Evolutionary conservation across 202 grass and related monocot species (phyloP).

Genomic region (Hordeum pubiflorum): DNA sequence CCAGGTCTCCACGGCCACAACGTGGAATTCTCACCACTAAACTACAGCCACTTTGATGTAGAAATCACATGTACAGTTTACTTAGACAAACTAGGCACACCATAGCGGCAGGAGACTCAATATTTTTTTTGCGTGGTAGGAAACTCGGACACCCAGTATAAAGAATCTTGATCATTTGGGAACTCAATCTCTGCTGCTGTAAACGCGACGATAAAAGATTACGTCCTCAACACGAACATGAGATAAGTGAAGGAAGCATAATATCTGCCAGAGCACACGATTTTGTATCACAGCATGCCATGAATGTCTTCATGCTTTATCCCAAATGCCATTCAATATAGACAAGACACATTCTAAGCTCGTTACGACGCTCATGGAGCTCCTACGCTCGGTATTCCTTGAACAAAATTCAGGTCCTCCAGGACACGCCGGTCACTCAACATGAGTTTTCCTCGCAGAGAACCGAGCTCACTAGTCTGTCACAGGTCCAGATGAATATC

Average conservation of each 20-base stretch:
- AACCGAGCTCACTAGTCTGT: neutral
- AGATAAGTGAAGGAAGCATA: neutral
- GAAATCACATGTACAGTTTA: too few species aligned
- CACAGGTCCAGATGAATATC: neutral
- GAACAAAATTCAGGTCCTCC: neutral
- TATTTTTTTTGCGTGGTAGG: too few species aligned
- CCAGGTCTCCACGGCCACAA: conserved; percentile 77
- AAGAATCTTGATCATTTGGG: too few species aligned
- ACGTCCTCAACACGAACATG: neutral
- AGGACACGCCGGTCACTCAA: neutral
- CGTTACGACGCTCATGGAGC: neutral
- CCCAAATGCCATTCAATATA: neutral
- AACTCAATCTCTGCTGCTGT: neutral
- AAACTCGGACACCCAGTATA: neutral
- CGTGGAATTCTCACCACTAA: conserved; percentile 88
- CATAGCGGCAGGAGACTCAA: neutral
- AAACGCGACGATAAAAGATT: neutral
- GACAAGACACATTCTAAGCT: neutral
- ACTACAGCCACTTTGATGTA: conserved; percentile 44
- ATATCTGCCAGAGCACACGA: neutral
- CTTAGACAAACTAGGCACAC: too few species aligned
- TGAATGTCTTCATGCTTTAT: neutral
- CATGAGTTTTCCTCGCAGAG: neutral
- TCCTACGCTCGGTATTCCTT: neutral
- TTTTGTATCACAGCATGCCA: neutral